Conservation (phyloP, 768 basidiomycete genomes). For the Mrakia hoshinonis region DNA sequence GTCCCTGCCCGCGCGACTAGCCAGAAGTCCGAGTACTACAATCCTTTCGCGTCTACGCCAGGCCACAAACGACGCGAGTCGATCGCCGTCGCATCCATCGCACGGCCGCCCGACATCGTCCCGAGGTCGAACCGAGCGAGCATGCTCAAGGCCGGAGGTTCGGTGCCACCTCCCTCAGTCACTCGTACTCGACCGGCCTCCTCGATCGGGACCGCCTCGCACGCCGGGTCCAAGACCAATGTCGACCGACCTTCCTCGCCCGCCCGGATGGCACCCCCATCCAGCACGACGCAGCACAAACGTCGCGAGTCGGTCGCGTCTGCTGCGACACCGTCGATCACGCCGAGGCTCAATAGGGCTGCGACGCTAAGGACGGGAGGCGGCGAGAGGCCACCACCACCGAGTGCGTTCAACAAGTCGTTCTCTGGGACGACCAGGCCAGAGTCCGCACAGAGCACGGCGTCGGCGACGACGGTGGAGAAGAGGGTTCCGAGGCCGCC, state of each 20-base stretch:
- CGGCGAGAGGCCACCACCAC: not conserved
- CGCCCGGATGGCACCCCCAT: not conserved
- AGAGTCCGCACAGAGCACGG: not conserved
- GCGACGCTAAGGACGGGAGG: not conserved
- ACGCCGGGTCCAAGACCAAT: not conserved
- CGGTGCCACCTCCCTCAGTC: not conserved
- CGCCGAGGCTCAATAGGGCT: not conserved
- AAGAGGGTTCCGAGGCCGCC: not conserved
- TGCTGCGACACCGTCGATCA: not conserved
- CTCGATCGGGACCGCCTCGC: not conserved
- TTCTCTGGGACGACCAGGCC: not conserved
- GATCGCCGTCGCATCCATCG: not conserved
- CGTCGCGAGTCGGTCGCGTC: not conserved
- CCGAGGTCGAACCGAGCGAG: not conserved
- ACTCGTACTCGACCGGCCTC: not conserved
- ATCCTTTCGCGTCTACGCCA: not conserved
- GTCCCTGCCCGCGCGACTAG: not conserved
- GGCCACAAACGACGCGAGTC: not conserved
- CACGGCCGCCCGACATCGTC: not conserved
- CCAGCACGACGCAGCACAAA: not conserved
- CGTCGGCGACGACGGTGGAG: not conserved
- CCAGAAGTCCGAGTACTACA: not conserved
- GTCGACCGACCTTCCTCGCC: not conserved
- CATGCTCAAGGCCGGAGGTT: not conserved
- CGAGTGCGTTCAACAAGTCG: slow-evolving; percentile 7